Evolutionary conservation across 2,329 filamentous ascomycete genomes (phyloP).

Genomic region (Elsinoe fawcettii): DNA sequence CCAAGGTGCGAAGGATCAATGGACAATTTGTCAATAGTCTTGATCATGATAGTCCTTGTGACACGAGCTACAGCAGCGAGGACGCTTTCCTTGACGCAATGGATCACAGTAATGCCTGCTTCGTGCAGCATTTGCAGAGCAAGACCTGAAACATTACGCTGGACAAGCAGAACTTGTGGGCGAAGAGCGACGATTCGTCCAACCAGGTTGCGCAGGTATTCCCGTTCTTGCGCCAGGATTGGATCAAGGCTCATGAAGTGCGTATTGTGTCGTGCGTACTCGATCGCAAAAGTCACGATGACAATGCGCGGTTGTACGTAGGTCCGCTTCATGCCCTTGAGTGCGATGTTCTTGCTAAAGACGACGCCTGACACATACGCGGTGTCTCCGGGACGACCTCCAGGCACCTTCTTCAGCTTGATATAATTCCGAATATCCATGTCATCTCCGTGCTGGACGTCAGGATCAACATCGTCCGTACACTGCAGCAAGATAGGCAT

Average conservation of each 20-base stretch:
- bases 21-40: constrained; percentile 88
- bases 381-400: constrained; percentile 81
- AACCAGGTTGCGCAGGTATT: constrained; percentile 85
- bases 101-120: constrained; percentile 84
- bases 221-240: constrained; percentile 91
- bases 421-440: constrained; percentile 98
- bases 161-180: constrained; percentile 80
- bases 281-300: constrained; percentile 89
- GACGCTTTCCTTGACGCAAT: constrained; percentile 94
- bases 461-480: constrained; percentile 88
- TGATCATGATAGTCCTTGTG: constrained; percentile 84
- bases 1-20: constrained; percentile 68
- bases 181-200: constrained; percentile 79
- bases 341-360: constrained; percentile 91
- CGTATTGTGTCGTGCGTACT: constrained; percentile 85
- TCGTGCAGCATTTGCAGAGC: constrained; percentile 82
- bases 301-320: constrained; percentile 79
- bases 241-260: constrained; percentile 98
- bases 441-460: constrained; percentile 82
- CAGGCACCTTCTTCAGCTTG: constrained; percentile 92
- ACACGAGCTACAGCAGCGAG: constrained; percentile 91
- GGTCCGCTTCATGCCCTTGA: constrained; percentile 91
- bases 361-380: constrained; percentile 95
- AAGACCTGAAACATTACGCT: constrained; percentile 85
- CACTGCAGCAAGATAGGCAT: constrained; percentile 84